Evolutionary conservation across 2,329 filamentous ascomycete species (phyloP), one percentile per base, ranked within the genome.

Genomic region (Neoarthrinium moseri): DNA sequence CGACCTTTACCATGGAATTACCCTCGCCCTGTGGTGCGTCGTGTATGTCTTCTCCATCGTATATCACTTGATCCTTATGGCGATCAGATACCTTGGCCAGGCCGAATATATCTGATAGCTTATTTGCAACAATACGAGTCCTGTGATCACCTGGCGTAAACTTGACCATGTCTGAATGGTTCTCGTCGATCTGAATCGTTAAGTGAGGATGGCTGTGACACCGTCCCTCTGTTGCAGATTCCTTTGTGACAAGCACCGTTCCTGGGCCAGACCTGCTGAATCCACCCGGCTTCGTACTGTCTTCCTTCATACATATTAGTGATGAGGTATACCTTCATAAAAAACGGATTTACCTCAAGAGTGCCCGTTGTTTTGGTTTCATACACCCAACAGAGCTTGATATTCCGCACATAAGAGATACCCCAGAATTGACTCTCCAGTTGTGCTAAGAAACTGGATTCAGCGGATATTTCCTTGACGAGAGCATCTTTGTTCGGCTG

Each of bases 81-180:
- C n/a, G n/a, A n/a, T n/a, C n/a, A n/a, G n/a, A n/a, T n/a, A n/a
- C n/a, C n/a, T n/a, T n/a, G n/a, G n/a, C n/a, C n/a, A n/a, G n/a
- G n/a, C n/a, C n/a, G n/a, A n/a, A n/a, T n/a, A n/a, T n/a, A n/a
- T n/a, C n/a, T n/a, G n/a, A n/a, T n/a, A n/a, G n/a, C n/a, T 43
- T 51, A n/a, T 30, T 20, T 6, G 27, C 12, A 13, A 48, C 33
- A 5, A 54, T 27, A 6, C 11, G 24, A 15, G 49, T 23, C 24
- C 47, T 49, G 6, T 21, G 18, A 33, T 56, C 46, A 10, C 41
- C 48, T 3, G 17, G 22, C 2, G 33, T 4, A 13, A 56, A 58
- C 20, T 58, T 60, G 30, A 56, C 56, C 46, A 60, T 56, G 1
- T 54, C 35, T 3, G 54, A 57, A 32, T 60, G 56, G 13, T 49